Conservation (phyloP, 345 rosid species). For the Mangifera indica region DNA sequence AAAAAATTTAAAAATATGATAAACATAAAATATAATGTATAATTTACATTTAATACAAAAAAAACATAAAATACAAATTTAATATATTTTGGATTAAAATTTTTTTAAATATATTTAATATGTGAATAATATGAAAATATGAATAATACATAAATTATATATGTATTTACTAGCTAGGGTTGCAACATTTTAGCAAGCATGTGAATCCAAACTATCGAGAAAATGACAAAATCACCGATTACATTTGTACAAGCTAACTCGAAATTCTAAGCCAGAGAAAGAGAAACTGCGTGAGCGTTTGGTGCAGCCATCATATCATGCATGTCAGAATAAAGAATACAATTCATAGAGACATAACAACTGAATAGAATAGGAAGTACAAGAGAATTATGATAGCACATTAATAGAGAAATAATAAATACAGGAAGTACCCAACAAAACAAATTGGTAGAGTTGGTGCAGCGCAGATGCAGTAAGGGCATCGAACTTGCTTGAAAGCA, state of each 20-base stretch:
- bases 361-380: background rate
- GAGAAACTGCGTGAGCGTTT: background rate
- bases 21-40: no score
- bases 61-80: no score
- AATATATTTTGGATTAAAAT: no score
- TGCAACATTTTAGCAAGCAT: no score
- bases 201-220: background rate
- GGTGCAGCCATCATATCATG: background rate
- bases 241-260: background rate
- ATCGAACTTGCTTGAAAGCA: slow-evolving; percentile 25
- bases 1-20: no score
- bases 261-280: background rate
- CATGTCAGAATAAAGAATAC: background rate
- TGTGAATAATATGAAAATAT: no score
- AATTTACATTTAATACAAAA: no score
- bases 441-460: slow-evolving; percentile 2
- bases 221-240: background rate
- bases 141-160: no score
- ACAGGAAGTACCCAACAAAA: slow-evolving; percentile 17
- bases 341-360: background rate
- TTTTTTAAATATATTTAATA: no score
- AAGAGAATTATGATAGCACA: slow-evolving; percentile 8
- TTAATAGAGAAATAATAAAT: background rate
- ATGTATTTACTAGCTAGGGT: no score
- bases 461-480: slow-evolving; percentile 5